phyloP scores from a whole-genome alignment of 1,284 basidiomycete species.

The Ceratobasidium papillatum region DNA sequence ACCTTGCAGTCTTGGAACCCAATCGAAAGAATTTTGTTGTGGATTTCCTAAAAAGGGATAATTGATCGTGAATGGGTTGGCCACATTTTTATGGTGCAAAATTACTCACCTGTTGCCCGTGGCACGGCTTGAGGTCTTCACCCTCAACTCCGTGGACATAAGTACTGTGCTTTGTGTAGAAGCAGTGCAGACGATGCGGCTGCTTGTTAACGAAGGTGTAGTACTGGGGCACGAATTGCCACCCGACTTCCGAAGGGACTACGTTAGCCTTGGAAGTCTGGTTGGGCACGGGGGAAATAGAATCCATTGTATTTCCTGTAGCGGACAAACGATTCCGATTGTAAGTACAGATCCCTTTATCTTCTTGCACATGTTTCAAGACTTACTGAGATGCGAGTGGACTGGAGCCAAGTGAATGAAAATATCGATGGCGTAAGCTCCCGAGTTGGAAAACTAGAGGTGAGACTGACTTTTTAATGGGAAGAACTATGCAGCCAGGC shows the following conservation, averaged over 20 bases:
- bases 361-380: not conserved
- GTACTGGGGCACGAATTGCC: conserved; percentile 97
- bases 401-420: conserved; percentile 4
- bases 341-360: conserved; percentile 5
- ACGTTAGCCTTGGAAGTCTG: conserved; percentile 34
- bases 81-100: conserved; percentile 26
- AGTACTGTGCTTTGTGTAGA: conserved; percentile 98
- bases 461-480: not conserved
- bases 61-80: conserved; percentile 5
- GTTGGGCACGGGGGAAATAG: conserved; percentile 37
- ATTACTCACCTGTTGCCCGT: conserved; percentile 84
- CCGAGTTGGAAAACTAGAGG: not conserved
- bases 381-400: conserved; percentile 6
- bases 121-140: conserved; percentile 86
- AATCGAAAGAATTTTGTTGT: conserved; percentile 93
- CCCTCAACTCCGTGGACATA: conserved; percentile 97
- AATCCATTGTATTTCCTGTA: conserved; percentile 22
- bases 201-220: conserved; percentile 99
- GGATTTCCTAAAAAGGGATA: conserved; percentile 81
- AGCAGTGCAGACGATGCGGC: conserved; percentile 95
- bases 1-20: conserved; percentile 98
- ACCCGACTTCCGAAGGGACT: conserved; percentile 80
- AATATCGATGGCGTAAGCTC: conserved; percentile 10
- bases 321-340: not conserved
- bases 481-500: conserved; percentile 4